Evolutionary conservation across 768 basidiomycete species (phyloP).

Genomic region (Rhodotorula babjevae): DNA sequence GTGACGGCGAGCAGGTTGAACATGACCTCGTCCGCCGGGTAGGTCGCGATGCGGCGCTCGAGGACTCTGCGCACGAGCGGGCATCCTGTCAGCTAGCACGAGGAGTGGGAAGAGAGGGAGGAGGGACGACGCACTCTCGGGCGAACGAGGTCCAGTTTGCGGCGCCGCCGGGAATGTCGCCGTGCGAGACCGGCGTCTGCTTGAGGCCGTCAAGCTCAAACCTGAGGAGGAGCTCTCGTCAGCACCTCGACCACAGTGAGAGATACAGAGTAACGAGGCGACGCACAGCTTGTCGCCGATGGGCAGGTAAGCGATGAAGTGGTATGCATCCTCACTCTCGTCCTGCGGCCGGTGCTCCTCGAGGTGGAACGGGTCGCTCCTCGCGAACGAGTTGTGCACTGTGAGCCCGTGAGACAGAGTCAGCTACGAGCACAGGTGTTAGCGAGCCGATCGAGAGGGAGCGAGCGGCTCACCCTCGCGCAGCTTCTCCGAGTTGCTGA

Average conservation of each 20-base stretch:
- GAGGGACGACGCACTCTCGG: slow-evolving; percentile 52
- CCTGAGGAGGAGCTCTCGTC: neutral
- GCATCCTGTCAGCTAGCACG: neutral
- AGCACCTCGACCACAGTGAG: too few relatives aligned
- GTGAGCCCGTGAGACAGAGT: slow-evolving; percentile 50
- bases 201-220: slow-evolving; percentile 86
- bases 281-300: slow-evolving; percentile 61
- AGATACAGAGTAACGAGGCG: neutral
- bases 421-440: too few relatives aligned
- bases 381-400: slow-evolving; percentile 88
- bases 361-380: slow-evolving; percentile 78
- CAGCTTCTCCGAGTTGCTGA: slow-evolving; percentile 48
- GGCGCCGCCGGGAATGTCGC: slow-evolving; percentile 61
- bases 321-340: slow-evolving; percentile 77
- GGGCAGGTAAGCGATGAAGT: slow-evolving; percentile 92
- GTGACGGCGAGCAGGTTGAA: slow-evolving; percentile 58
- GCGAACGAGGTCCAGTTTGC: slow-evolving; percentile 74
- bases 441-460: too few relatives aligned
- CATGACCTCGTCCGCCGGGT: slow-evolving; percentile 75
- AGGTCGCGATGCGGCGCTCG: slow-evolving; percentile 79
- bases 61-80: slow-evolving; percentile 56
- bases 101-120: too few relatives aligned
- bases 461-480: slow-evolving; percentile 48
- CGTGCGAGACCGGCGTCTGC: slow-evolving; percentile 71
- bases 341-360: slow-evolving; percentile 62